phyloP scores from a whole-genome alignment of 75 land plant species.

The Picea sitchensis region DNA sequence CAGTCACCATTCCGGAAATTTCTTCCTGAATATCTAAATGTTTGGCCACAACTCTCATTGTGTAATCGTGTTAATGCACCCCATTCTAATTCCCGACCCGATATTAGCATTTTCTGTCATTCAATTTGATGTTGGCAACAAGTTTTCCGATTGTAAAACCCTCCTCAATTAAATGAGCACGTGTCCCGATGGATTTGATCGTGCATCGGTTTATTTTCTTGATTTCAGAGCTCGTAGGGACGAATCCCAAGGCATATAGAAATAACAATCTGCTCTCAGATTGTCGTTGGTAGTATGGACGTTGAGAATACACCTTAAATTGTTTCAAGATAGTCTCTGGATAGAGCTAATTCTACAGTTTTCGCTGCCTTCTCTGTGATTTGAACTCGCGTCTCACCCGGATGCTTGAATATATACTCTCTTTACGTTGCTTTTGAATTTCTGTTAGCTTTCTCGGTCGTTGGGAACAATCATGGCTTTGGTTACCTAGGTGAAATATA shows the following conservation, averaged over 20 bases:
- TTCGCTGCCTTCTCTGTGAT: no score
- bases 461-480: no score
- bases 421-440: no score
- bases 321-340: no score
- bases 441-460: no score
- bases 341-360: no score
- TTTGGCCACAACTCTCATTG: neutral
- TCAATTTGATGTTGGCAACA: neutral
- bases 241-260: neutral
- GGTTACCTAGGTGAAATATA: no score
- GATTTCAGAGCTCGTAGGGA: neutral
- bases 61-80: neutral
- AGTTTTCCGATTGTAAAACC: neutral
- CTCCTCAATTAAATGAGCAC: neutral
- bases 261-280: neutral
- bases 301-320: no score
- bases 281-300: no score
- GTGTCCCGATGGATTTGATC: neutral
- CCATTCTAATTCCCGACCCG: neutral
- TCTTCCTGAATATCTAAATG: neutral
- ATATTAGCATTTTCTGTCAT: neutral
- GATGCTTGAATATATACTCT: no score
- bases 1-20: neutral
- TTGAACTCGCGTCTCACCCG: no score
- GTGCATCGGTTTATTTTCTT: neutral